phyloP scores from a whole-genome alignment of 2,329 filamentous ascomycete genomes.

The Penicillium expansum region DNA sequence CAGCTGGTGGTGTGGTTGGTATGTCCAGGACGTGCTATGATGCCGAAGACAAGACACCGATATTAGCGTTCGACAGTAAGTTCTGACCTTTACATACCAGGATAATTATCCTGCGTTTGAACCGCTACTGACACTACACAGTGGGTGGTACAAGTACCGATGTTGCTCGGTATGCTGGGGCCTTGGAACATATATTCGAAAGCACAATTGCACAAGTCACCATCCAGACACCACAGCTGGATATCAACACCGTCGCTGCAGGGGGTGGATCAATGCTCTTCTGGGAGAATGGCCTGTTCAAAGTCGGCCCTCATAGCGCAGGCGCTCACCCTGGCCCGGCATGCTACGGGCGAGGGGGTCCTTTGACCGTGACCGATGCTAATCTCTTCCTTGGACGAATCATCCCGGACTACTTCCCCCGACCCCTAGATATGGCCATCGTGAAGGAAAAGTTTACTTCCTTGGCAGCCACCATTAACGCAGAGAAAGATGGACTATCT shows the following conservation, averaged over 20 bases:
- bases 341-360: conserved; percentile 87
- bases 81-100: neutral
- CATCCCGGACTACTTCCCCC: conserved; percentile 85
- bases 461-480: conserved; percentile 65
- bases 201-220: conserved; percentile 90
- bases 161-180: conserved; percentile 76
- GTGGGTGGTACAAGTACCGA: conserved; percentile 90
- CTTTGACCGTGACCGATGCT: conserved; percentile 86
- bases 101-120: too few species aligned
- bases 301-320: conserved; percentile 86
- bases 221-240: conserved; percentile 68
- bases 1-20: conserved; percentile 86
- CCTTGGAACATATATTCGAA: conserved; percentile 90
- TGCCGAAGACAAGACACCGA: conserved; percentile 53
- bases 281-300: conserved; percentile 83
- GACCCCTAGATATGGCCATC: conserved; percentile 71
- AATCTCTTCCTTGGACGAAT: conserved; percentile 83
- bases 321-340: conserved; percentile 87
- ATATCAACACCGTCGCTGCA: conserved; percentile 91
- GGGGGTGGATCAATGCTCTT: conserved; percentile 71
- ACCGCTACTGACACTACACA: neutral
- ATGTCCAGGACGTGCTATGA: conserved; percentile 90
- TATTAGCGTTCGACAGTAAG: conserved; percentile 6
- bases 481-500: conserved; percentile 46
- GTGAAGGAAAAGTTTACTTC: conserved; percentile 58